These are phyloP conservation scores for Pleomassaria siparia DNA, from an alignment of 2,329 filamentous ascomycete species.

Conservation along the genomic window DNA sequence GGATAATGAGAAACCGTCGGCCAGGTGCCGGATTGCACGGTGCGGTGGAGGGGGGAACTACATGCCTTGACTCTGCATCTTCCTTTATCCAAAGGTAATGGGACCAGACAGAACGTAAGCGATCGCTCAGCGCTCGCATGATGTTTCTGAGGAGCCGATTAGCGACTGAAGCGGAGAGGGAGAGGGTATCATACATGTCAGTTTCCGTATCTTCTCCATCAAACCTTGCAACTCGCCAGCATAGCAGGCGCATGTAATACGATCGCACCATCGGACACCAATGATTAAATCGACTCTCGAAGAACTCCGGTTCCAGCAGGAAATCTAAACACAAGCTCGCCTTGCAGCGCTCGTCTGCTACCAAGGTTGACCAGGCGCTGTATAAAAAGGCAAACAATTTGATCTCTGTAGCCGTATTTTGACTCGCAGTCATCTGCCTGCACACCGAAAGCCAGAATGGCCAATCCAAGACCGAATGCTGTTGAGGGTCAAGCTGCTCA, in stretches of 20 bases:
- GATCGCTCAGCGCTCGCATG: slow-evolving; percentile 65
- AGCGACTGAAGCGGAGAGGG: slow-evolving; percentile 7
- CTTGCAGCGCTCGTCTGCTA: slow-evolving; percentile 67
- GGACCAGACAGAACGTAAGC: slow-evolving; percentile 73
- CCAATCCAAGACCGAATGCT: slow-evolving; percentile 67
- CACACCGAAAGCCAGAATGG: slow-evolving; percentile 82
- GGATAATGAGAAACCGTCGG: slow-evolving; percentile 84
- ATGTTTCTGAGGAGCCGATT: slow-evolving; percentile 59
- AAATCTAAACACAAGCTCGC: slow-evolving; percentile 71
- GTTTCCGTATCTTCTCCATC: slow-evolving; percentile 65
- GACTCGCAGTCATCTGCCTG: slow-evolving; percentile 74
- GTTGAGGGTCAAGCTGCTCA: slow-evolving; percentile 48
- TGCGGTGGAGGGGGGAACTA: slow-evolving; percentile 68
- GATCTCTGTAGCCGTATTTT: slow-evolving; percentile 89
- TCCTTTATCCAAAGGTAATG: slow-evolving; percentile 77
- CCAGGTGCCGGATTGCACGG: slow-evolving; percentile 85
- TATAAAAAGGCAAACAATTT: slow-evolving; percentile 81
- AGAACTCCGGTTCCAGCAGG: slow-evolving; percentile 72
- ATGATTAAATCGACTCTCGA: slow-evolving; percentile 83
- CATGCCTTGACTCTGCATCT: slow-evolving; percentile 60
- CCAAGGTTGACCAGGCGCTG: slow-evolving; percentile 74
- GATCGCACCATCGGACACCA: slow-evolving; percentile 96
- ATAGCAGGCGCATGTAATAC: slow-evolving; percentile 87
- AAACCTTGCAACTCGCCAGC: slow-evolving; percentile 83
- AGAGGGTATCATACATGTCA: slow-evolving; percentile 62